Conservation (phyloP, 2,329 filamentous ascomycete genomes). For the Aspergillus tanneri region DNA sequence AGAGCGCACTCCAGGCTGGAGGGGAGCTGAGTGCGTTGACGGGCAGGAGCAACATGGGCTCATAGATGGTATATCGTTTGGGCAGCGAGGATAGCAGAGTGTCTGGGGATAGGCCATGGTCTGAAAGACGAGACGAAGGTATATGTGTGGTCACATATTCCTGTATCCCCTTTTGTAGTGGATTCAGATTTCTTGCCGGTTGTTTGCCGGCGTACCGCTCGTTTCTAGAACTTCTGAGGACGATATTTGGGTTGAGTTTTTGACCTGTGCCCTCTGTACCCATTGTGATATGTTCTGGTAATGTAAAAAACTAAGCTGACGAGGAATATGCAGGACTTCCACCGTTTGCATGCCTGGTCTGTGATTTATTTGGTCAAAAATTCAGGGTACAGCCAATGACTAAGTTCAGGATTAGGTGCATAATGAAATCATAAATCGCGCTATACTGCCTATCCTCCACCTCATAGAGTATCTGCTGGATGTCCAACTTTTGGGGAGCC, state of each 20-base stretch:
- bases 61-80: slow-evolving; percentile 56
- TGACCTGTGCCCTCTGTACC: background rate
- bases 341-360: background rate
- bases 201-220: slow-evolving; percentile 6
- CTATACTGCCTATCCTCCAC: too few species aligned
- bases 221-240: background rate
- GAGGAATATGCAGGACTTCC: background rate
- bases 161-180: slow-evolving; percentile 33
- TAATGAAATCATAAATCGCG: too few species aligned
- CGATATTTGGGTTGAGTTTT: background rate
- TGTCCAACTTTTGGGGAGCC: too few species aligned
- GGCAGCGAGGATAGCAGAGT: slow-evolving; percentile 29
- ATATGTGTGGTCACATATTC: slow-evolving; percentile 30
- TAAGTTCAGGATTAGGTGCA: too few species aligned
- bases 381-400: too few species aligned
- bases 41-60: slow-evolving; percentile 58
- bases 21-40: slow-evolving; percentile 44
- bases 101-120: slow-evolving; percentile 18
- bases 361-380: too few species aligned
- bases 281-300: background rate
- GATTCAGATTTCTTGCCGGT: slow-evolving; percentile 23
- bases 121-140: slow-evolving; percentile 14
- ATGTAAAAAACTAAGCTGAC: background rate
- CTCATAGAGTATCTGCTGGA: too few species aligned
- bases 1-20: slow-evolving; percentile 30